These are phyloP conservation scores for Phytophthora constricta DNA, from an alignment of 352 stramenopile species.

Conservation along the genomic window DNA sequence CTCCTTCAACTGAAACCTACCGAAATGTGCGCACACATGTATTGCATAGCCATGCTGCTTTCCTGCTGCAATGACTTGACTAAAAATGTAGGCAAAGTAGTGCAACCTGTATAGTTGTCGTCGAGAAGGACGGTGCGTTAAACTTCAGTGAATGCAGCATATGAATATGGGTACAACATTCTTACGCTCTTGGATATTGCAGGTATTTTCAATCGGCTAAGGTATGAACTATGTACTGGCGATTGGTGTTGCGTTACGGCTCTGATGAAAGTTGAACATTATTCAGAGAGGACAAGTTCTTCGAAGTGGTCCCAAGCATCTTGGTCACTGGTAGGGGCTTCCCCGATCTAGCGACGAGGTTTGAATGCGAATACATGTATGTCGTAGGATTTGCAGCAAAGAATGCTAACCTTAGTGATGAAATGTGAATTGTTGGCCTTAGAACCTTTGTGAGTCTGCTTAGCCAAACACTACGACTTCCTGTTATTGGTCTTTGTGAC, in stretches of 20 bases:
- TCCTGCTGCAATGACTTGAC: not conserved
- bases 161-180: not conserved
- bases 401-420: too few relatives aligned
- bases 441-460: constrained; percentile 90
- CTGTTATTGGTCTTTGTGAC: constrained; percentile 93
- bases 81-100: constrained; percentile 54
- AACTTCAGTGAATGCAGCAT: not conserved
- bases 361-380: not conserved
- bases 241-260: not conserved
- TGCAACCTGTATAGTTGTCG: constrained; percentile 91
- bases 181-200: constrained; percentile 66
- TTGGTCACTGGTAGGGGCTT: constrained; percentile 94
- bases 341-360: constrained; percentile 94
- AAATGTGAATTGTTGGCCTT: not conserved
- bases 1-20: constrained; percentile 59
- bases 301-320: constrained; percentile 88
- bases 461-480: constrained; percentile 72
- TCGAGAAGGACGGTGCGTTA: constrained; percentile 95
- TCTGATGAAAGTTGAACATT: not conserved
- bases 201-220: constrained; percentile 95
- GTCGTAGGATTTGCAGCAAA: too few relatives aligned
- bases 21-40: constrained; percentile 53
- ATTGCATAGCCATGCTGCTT: not conserved
- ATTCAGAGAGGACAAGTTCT: constrained; percentile 86
- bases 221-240: constrained; percentile 19